Evolutionary conservation across 2,329 filamentous ascomycete genomes (phyloP), one percentile per base, ranked within the genome.

Genomic region (Rhynchosporium secalis): DNA sequence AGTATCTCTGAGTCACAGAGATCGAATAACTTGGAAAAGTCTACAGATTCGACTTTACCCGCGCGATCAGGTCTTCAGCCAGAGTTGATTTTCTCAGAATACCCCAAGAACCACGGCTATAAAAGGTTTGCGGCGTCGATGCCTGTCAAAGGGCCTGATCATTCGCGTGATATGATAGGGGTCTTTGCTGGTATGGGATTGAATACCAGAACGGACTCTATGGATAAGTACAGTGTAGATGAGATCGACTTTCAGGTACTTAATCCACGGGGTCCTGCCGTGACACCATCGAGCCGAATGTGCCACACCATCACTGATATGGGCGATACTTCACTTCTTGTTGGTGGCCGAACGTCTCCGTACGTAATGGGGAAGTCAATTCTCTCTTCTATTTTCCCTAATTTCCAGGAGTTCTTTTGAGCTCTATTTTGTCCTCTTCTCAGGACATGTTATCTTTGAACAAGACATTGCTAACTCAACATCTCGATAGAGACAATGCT

Each of bases 331-430:
- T 82, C 81, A 63, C 75, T 97, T 10, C 78, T 96, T 52, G 81
- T 85, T 36, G 93, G 94, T 29, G 94, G 94, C 4, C 83, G 93
- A 63, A 81, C 83, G n/a, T 94, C 91, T 7, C 92, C 93, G 20
- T 20, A 20, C 20, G 20, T 20, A 20, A 20, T 20, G 20, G 20
- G 20, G 20, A 20, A 20, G 20, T 20, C 20, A 20, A 20, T 20
- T 20, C 20, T 20, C 20, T 20, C 20, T 20, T 20, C 20, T 20
- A 20, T 20, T 20, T 20, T 20, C 20, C 20, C 20, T 20, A 20
- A 20, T 20, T 20, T 20, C 1, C 20, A 20, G 20, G 20, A 20
- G 20, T 20, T 20, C 20, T 20, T 20, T 20, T 20, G 20, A 20
- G 20, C 20, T 20, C 20, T 20, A 20, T 20, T 20, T 20, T 20